Percentiles rank a stretch among this genome's conserved stretches.
Evolutionary conservation across 1,284 basidiomycete species (phyloP).

Genomic region (Papiliotrema fonsecae): DNA sequence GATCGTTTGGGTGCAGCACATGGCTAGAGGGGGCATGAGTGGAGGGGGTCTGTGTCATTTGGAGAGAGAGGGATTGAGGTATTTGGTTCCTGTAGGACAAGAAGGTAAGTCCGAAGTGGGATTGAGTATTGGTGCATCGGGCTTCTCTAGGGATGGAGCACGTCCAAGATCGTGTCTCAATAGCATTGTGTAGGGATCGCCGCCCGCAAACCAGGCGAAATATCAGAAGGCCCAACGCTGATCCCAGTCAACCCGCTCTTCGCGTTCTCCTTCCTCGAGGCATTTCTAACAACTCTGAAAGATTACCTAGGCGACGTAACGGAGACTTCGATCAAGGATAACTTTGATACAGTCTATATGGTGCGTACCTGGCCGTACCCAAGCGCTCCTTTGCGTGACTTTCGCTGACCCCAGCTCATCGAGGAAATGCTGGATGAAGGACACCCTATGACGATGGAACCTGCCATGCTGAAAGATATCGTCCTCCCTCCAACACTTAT

Average conservation of each 20-base stretch:
- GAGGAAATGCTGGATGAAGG: conserved; percentile 95
- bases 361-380: conserved; percentile 44
- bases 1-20: conserved; percentile 42
- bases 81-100: conserved; percentile 74
- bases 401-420: conserved; percentile 58
- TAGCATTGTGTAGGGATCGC: no score
- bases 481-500: conserved; percentile 81
- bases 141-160: no score
- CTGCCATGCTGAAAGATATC: conserved; percentile 85
- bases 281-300: conserved; percentile 73
- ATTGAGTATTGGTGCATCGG: not conserved
- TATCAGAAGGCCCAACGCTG: no score
- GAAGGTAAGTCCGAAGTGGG: conserved; percentile 32
- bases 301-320: conserved; percentile 80
- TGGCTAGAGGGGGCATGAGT: conserved; percentile 24
- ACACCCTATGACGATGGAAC: conserved; percentile 88
- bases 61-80: conserved; percentile 63
- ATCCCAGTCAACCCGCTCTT: conserved; percentile 76
- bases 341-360: conserved; percentile 95
- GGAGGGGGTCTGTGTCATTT: conserved; percentile 58
- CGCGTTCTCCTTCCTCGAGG: conserved; percentile 80
- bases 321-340: conserved; percentile 74
- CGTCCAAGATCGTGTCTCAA: no score
- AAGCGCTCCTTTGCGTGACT: not conserved
- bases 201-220: no score